Base-by-base conservation (phyloP, 1,139 yeast species). In the Pichia sp. region DNA sequence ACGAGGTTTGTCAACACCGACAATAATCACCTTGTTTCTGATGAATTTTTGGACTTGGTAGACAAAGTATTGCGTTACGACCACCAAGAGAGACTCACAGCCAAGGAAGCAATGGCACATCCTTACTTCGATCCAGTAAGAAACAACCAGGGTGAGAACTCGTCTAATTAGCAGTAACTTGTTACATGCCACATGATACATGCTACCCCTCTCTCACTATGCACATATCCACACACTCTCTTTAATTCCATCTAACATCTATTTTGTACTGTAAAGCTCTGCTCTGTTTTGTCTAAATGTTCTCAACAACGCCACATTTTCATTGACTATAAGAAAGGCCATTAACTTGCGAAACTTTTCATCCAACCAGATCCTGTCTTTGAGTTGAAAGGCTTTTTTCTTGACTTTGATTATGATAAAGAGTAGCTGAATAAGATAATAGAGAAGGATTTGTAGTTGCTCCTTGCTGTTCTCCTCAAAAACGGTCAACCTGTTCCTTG, bases 51-150 rank as follows among this genome's bases (percentile, higher is more conserved):
- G 36, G 85, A 78, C 51, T 68, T 81, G 45, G 67, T 81, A 44
- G 87, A 80, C 52, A 69, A 72, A 44, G 62, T 80, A 41, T 65
- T 81, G 52, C 70, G 77, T 36, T 81, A 77, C 50, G 88, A 81
- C 52, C 91, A 81, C 53, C 80, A 77, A 53, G 74, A 74, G 52
- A 69, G 91, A 56, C 68, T 82, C 27, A 80, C 91, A 4, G 91
- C 91, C 1, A 67, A 69, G 53, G 88, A 81, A 52, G 84, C 88
- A 21, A 72, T 80, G 75, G 67, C 58, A 19, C 87, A 80, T 62
- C 67, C 71, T 16, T 81, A 72, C 50, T 73, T 73, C 35, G 50
- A 54, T 21, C 48, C 49, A 3, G 50, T 57, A 18, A 47, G 60
- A 37, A 44, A 52, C 16, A 37, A 31, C n/a, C n/a, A n/a, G n/a